These are phyloP conservation scores for Crithidia sp. DNA, from an alignment of 208 protist species.

Conservation along the genomic window DNA sequence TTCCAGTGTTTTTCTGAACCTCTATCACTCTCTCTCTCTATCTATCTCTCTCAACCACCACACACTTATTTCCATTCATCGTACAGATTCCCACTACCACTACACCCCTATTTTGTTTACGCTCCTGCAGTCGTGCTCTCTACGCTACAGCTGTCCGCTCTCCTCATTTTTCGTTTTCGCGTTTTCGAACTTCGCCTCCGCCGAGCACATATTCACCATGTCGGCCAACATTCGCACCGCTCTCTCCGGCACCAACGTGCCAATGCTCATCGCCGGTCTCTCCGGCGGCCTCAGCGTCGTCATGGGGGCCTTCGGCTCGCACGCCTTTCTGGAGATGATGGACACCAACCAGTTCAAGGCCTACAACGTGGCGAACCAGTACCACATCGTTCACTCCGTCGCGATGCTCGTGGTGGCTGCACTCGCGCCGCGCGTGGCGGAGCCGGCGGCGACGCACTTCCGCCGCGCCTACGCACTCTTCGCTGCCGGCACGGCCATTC, in stretches of 20 bases:
- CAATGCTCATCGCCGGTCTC: conserved; percentile 40
- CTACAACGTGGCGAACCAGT: conserved; percentile 62
- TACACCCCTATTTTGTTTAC: no score
- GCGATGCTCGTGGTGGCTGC: conserved; percentile 61
- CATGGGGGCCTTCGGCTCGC: conserved; percentile 56
- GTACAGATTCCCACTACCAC: no score
- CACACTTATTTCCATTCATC: no score
- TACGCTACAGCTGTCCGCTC: no score
- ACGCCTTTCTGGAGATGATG: conserved; percentile 58
- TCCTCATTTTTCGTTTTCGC: no score
- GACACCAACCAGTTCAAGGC: conserved; percentile 46
- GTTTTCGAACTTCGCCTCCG: no score
- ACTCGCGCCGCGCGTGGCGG: conserved; percentile 29
- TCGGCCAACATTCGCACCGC: conserved; percentile 27
- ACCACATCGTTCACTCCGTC: conserved; percentile 74
- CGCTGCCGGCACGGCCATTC: conserved; percentile 32
- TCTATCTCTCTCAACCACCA: neutral
- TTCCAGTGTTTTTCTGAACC: no score
- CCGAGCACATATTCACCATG: neutral
- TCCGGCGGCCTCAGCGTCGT: conserved; percentile 42
- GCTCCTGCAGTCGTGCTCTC: no score
- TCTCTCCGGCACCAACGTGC: conserved; percentile 38
- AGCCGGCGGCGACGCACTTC: conserved; percentile 30
- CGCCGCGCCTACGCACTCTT: conserved; percentile 46
- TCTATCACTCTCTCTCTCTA: no score